Conservation (phyloP, 139 green algal species). For the Chlorella sp. region DNA sequence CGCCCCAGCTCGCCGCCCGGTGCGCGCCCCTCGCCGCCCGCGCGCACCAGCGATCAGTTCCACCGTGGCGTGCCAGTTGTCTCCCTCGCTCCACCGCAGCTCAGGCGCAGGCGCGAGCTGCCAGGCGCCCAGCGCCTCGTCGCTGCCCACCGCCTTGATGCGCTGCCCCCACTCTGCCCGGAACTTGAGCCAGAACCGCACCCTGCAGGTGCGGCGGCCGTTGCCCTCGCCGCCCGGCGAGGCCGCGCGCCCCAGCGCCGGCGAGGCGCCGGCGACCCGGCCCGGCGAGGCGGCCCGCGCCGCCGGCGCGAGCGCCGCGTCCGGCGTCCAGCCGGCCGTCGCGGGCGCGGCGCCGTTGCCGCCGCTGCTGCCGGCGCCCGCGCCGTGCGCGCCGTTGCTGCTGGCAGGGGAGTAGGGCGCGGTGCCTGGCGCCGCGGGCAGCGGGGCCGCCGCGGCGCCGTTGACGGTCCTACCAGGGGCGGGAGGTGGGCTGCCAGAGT, state of each 20-base stretch:
- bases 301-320: not conserved
- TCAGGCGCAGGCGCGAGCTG: conserved; percentile 31
- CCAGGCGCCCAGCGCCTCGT: conserved; percentile 49
- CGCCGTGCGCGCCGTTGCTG: not conserved
- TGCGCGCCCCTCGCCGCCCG: not conserved
- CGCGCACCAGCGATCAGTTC: conserved; percentile 32
- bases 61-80: conserved; percentile 44
- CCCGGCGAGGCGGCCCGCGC: not conserved
- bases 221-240: not conserved
- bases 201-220: conserved; percentile 3
- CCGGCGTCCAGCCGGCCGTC: not conserved
- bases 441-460: not conserved
- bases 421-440: not conserved
- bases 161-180: conserved; percentile 50
- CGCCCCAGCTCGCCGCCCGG: not conserved
- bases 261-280: not conserved
- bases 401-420: not conserved
- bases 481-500: not conserved
- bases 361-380: not conserved
- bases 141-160: conserved; percentile 44
- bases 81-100: conserved; percentile 48
- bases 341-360: not conserved
- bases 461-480: not conserved
- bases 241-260: not conserved
- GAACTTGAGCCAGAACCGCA: conserved; percentile 51